Percentiles rank a stretch among this genome's conserved stretches.
Conservation (phyloP, 805 yeast genomes). For the Saccharomyces kudriavzevii region DNA sequence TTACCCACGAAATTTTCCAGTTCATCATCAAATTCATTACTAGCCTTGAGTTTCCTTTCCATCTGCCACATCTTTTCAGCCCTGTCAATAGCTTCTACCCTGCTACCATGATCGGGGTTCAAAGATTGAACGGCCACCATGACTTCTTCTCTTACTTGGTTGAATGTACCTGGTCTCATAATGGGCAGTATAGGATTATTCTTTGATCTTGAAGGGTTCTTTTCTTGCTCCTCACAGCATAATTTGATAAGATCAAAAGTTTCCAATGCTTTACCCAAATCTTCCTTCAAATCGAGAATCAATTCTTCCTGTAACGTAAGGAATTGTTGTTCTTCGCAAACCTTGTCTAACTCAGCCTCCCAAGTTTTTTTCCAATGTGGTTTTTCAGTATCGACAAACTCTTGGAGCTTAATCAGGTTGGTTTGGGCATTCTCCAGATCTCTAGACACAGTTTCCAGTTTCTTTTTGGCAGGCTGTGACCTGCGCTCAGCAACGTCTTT, state of each 20-base stretch:
- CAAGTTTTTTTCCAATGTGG: constrained; percentile 85
- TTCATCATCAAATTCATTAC: constrained; percentile 74
- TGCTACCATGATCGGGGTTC: constrained; percentile 72
- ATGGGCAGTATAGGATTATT: constrained; percentile 35
- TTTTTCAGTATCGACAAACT: constrained; percentile 60
- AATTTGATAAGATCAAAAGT: constrained; percentile 75
- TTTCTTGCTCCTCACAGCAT: constrained; percentile 70
- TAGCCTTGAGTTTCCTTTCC: constrained; percentile 49
- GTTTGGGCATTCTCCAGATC: constrained; percentile 55
- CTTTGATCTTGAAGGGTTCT: constrained; percentile 40
- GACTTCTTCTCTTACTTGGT: constrained; percentile 64
- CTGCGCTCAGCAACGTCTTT: constrained; percentile 91
- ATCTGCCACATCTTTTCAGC: constrained; percentile 76
- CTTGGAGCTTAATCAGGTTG: constrained; percentile 46
- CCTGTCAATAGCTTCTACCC: constrained; percentile 80
- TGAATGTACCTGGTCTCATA: constrained; percentile 57
- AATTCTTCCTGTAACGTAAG: constrained; percentile 84
- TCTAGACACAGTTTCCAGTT: constrained; percentile 53
- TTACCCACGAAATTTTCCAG: constrained; percentile 78
- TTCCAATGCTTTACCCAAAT: constrained; percentile 68
- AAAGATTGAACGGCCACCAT: constrained; percentile 70
- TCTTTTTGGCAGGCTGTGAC: constrained; percentile 69
- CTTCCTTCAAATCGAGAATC: constrained; percentile 70
- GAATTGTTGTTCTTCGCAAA: constrained; percentile 90
- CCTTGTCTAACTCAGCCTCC: constrained; percentile 84